phyloP scores from a whole-genome alignment of 1,284 basidiomycete species.

The Malassezia dermatis region DNA sequence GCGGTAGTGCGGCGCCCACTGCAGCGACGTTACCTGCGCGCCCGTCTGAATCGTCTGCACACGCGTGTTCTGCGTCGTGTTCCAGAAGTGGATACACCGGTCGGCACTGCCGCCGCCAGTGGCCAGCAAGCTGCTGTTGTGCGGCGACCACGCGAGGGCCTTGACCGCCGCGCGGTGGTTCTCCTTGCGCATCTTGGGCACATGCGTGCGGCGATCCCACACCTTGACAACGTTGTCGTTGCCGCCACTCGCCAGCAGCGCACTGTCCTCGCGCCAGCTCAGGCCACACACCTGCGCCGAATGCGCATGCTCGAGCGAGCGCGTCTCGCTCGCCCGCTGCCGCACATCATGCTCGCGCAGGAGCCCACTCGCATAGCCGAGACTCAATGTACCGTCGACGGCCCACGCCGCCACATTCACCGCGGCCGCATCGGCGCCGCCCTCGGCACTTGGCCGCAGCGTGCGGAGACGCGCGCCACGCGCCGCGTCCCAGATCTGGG shows the following conservation, averaged over 20 bases:
- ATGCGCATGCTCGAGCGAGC: conserved; percentile 39
- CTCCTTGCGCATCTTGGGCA: conserved; percentile 85
- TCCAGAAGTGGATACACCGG: conserved; percentile 83
- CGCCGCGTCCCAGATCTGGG: conserved; percentile 93
- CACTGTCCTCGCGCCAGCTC: conserved; percentile 50
- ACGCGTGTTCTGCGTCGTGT: conserved; percentile 41
- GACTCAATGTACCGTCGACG: conserved; percentile 36
- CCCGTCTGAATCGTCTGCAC: conserved; percentile 38
- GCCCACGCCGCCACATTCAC: conserved; percentile 40
- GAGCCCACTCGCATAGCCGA: conserved; percentile 40
- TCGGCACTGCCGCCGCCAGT: conserved; percentile 91
- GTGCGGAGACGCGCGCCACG: conserved; percentile 69
- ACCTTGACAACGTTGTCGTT: conserved; percentile 92
- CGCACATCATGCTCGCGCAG: conserved; percentile 45
- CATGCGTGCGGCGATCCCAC: conserved; percentile 76
- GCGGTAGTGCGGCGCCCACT: conserved; percentile 78
- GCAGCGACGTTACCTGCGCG: conserved; percentile 81
- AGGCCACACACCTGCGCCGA: conserved; percentile 41
- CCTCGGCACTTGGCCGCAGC: conserved; percentile 36
- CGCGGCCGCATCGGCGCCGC: conserved; percentile 34
- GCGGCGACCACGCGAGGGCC: conserved; percentile 92
- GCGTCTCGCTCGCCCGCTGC: conserved; percentile 30
- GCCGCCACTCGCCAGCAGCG: conserved; percentile 81
- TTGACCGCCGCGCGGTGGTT: conserved; percentile 44
- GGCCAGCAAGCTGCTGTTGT: conserved; percentile 83